Percentiles rank a stretch among this genome's conserved stretches.
Evolutionary conservation across 2,329 filamentous ascomycete species (phyloP).

Genomic region (Ceratocystis eucalypticola): DNA sequence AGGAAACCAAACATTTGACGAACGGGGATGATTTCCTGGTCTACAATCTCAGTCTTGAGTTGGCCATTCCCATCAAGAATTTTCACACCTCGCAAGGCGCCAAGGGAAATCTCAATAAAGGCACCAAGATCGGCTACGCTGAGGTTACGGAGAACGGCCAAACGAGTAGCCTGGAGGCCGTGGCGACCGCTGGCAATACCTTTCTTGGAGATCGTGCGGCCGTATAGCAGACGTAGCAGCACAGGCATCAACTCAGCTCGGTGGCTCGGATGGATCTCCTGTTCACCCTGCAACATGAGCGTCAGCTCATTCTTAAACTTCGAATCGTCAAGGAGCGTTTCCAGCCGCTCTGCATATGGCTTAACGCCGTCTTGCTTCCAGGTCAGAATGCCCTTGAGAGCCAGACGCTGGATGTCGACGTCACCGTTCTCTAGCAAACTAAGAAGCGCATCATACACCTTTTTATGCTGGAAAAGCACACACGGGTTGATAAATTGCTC

Average conservation of each 20-base stretch:
- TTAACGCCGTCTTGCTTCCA: slow-evolving; percentile 73
- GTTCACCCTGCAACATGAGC: slow-evolving; percentile 66
- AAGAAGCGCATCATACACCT: slow-evolving; percentile 64
- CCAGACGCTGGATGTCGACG: slow-evolving; percentile 71
- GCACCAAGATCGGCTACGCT: slow-evolving; percentile 58
- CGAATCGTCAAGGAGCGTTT: slow-evolving; percentile 78
- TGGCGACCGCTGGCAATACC: slow-evolving; percentile 63
- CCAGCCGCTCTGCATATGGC: slow-evolving; percentile 71
- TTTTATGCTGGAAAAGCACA: slow-evolving; percentile 62
- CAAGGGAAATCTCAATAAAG: slow-evolving; percentile 73
- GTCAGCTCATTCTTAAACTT: slow-evolving; percentile 90
- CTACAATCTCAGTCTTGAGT: slow-evolving; percentile 38
- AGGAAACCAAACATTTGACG: slow-evolving; percentile 83
- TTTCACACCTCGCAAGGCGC: slow-evolving; percentile 48
- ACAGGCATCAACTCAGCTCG: slow-evolving; percentile 66
- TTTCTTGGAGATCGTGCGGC: slow-evolving; percentile 71
- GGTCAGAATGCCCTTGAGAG: slow-evolving; percentile 69
- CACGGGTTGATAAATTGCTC: slow-evolving; percentile 75
- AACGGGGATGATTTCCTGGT: slow-evolving; percentile 45
- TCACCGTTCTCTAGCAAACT: slow-evolving; percentile 76
- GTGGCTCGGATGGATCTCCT: slow-evolving; percentile 60
- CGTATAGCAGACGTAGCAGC: slow-evolving; percentile 75
- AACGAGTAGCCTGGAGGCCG: slow-evolving; percentile 66
- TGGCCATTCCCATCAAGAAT: slow-evolving; percentile 38
- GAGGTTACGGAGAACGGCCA: slow-evolving; percentile 69